A percentile compares a stretch with the other conserved stretches of the same genome.
phyloP scores from a whole-genome alignment of 1,139 yeast species.

The Protomyces macrosporus region DNA sequence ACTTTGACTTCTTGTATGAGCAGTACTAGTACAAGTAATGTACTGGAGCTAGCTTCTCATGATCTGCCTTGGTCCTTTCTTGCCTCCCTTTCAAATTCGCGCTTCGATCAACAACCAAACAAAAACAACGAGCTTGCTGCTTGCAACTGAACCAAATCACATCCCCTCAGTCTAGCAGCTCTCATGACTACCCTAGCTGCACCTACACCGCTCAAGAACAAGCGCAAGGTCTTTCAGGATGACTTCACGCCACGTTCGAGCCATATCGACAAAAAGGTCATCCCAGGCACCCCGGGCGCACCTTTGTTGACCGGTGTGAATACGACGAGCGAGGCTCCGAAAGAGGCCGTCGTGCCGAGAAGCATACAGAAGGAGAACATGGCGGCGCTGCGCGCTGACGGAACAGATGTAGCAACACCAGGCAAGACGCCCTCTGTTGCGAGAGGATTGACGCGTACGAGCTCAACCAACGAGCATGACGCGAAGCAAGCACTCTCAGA shows the following conservation, averaged over 20 bases:
- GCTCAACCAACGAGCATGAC: not conserved
- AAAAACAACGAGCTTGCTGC: too few relatives aligned
- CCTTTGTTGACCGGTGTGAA: not conserved
- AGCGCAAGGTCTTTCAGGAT: constrained; percentile 18
- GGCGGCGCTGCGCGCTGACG: not conserved
- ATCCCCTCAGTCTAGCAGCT: not conserved
- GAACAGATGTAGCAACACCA: not conserved
- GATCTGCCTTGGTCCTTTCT: too few relatives aligned
- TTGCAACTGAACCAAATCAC: too few relatives aligned
- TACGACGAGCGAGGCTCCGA: not conserved
- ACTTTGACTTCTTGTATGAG: too few relatives aligned
- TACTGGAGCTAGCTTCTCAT: too few relatives aligned
- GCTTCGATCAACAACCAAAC: too few relatives aligned
- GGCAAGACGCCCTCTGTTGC: not conserved
- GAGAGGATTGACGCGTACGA: not conserved
- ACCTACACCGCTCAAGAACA: constrained; percentile 2
- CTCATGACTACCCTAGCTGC: not conserved
- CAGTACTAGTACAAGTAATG: too few relatives aligned
- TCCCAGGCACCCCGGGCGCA: not conserved
- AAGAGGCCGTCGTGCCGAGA: not conserved
- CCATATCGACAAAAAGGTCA: constrained; percentile 9
- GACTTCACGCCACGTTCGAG: constrained; percentile 17
- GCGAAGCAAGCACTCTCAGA: not conserved
- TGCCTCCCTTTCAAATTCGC: too few relatives aligned
- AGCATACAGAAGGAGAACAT: not conserved